phyloP scores from a whole-genome alignment of 1,284 basidiomycete genomes.

The Athelia psychrophila region DNA sequence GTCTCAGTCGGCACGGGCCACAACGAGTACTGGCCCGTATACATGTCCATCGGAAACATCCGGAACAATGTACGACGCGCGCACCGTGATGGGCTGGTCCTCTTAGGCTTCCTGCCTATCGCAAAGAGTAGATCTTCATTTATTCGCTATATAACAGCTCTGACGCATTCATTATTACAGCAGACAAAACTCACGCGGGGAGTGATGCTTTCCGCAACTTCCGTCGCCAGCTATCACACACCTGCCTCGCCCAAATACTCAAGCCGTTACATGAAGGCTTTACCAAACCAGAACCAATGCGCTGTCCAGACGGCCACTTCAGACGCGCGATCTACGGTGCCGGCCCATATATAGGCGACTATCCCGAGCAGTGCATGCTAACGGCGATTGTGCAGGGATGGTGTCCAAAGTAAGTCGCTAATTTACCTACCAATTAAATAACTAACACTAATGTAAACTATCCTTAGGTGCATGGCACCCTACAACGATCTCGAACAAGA shows the following conservation, averaged over 20 bases:
- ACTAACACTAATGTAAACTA: not conserved
- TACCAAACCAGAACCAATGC: constrained; percentile 18
- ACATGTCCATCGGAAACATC: constrained; percentile 22
- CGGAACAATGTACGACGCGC: constrained; percentile 19
- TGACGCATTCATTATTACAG: not conserved
- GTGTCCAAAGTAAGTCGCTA: constrained; percentile 28
- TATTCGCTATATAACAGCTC: not conserved
- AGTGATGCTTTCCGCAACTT: constrained; percentile 21
- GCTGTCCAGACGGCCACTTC: constrained; percentile 29
- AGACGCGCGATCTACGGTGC: constrained; percentile 23
- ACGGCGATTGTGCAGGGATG: constrained; percentile 25
- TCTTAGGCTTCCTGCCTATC: constrained; percentile 28
- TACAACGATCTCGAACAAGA: constrained; percentile 17
- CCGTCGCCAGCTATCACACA: constrained; percentile 24
- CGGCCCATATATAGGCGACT: constrained; percentile 33
- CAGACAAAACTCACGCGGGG: constrained; percentile 9
- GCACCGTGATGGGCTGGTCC: constrained; percentile 20
- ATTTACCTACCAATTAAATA: not conserved
- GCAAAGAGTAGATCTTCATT: constrained; percentile 24
- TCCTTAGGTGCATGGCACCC: constrained; percentile 20
- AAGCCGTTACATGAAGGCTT: constrained; percentile 18
- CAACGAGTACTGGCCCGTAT: constrained; percentile 29
- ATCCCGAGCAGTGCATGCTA: constrained; percentile 31
- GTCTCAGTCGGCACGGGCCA: constrained; percentile 31
- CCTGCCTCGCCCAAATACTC: constrained; percentile 19